A percentile compares a stretch with the other conserved stretches of the same genome.
Conservation (phyloP, 768 basidiomycete species). For the Lentinula guzmanii region DNA sequence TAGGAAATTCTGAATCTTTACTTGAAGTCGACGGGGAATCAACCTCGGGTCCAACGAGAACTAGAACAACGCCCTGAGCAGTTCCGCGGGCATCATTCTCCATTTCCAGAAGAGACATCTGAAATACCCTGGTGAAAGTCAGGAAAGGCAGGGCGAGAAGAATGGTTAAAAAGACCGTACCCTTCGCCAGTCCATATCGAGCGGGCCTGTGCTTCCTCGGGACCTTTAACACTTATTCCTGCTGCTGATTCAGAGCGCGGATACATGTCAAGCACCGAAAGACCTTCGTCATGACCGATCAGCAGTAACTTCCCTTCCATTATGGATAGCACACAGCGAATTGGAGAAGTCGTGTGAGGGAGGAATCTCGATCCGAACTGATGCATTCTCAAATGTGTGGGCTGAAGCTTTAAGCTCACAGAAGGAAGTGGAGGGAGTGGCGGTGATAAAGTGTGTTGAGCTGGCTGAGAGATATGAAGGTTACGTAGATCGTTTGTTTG, state of each 20-base stretch:
- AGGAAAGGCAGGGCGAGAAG: background rate
- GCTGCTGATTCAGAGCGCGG: slow-evolving; percentile 57
- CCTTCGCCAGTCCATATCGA: slow-evolving; percentile 75
- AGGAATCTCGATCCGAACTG: slow-evolving; percentile 84
- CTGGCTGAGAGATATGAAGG: slow-evolving; percentile 16
- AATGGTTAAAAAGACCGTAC: slow-evolving; percentile 30
- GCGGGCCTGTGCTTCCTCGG: slow-evolving; percentile 63
- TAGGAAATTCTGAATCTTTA: slow-evolving; percentile 50
- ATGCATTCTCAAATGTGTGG: slow-evolving; percentile 63
- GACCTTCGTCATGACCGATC: slow-evolving; percentile 73
- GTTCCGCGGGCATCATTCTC: slow-evolving; percentile 44
- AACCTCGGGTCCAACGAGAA: slow-evolving; percentile 61
- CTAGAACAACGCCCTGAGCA: slow-evolving; percentile 72
- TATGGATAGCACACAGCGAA: slow-evolving; percentile 71
- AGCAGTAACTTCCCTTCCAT: slow-evolving; percentile 60
- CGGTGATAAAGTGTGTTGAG: slow-evolving; percentile 20
- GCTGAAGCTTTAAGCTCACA: slow-evolving; percentile 44
- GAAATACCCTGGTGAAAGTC: slow-evolving; percentile 50
- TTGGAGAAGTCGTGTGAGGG: slow-evolving; percentile 70
- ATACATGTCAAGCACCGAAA: slow-evolving; percentile 80
- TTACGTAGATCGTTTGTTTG: slow-evolving; percentile 36
- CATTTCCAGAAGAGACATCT: slow-evolving; percentile 71
- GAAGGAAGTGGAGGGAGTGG: slow-evolving; percentile 35
- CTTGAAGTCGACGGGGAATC: slow-evolving; percentile 30
- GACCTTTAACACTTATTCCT: slow-evolving; percentile 45